These are phyloP conservation scores for Phytophthora sp. DNA, from an alignment of 352 stramenopile species.

Conservation along the genomic window DNA sequence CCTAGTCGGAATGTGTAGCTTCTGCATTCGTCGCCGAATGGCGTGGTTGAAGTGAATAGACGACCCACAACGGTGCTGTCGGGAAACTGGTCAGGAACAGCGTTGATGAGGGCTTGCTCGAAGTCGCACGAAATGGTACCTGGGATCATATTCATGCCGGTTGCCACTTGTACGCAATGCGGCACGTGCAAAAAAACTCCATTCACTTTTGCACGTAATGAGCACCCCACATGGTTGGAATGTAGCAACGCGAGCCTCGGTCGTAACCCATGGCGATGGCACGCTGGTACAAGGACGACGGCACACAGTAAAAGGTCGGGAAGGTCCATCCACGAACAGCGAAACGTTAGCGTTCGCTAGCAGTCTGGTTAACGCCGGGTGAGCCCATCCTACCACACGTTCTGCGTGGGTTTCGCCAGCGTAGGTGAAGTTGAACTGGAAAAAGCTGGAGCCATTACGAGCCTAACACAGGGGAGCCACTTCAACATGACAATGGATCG, in stretches of 20 bases:
- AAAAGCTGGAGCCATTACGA: slow-evolving; percentile 18
- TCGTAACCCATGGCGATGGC: slow-evolving; percentile 33
- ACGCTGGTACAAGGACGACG: slow-evolving; percentile 16
- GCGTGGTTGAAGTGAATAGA: slow-evolving; percentile 37
- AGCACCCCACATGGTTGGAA: slow-evolving; percentile 17
- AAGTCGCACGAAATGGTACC: slow-evolving; percentile 23
- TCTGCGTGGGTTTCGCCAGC: slow-evolving; percentile 2
- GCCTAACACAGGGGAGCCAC: slow-evolving; percentile 4
- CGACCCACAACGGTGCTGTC: slow-evolving; percentile 12
- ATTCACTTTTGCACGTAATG: background rate
- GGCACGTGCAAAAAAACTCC: slow-evolving; percentile 25
- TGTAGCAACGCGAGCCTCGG: background rate
- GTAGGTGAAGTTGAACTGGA: slow-evolving; percentile 34
- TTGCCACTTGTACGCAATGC: slow-evolving; percentile 3
- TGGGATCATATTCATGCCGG: slow-evolving; percentile 8
- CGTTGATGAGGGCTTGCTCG: slow-evolving; percentile 23
- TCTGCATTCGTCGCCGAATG: slow-evolving; percentile 17
- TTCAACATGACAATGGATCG: too few species aligned
- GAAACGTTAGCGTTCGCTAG: background rate
- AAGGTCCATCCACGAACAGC: slow-evolving; percentile 41
- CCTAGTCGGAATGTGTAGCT: slow-evolving; percentile 14
- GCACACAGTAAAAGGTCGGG: slow-evolving; percentile 27
- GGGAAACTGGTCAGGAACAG: too few species aligned
- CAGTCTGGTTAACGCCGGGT: background rate
- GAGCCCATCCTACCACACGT: slow-evolving; percentile 24